A percentile compares a stretch with the other conserved stretches of the same genome.
Evolutionary conservation across 352 stramenopile genomes (phyloP).

Genomic region (Phytophthora crassamura): DNA sequence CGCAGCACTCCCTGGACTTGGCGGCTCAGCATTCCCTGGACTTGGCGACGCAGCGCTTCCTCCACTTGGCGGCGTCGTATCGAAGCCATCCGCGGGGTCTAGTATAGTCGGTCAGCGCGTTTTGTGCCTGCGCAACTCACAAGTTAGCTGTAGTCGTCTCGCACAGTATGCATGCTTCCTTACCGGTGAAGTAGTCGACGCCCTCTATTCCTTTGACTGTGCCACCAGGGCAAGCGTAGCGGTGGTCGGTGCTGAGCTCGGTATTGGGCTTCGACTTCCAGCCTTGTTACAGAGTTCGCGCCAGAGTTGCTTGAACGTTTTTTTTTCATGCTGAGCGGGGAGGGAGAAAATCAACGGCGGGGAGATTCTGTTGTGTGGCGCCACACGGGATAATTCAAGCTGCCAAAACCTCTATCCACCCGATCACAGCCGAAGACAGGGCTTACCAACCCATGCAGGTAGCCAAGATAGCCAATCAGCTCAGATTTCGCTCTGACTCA

Average conservation of each 20-base stretch:
- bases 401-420: slow-evolving; percentile 7
- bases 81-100: neutral
- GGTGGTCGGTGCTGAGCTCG: neutral
- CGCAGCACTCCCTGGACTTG: neutral
- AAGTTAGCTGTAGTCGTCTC: neutral
- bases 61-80: neutral
- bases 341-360: neutral
- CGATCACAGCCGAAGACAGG: neutral
- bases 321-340: neutral
- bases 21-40: neutral
- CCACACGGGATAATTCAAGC: neutral
- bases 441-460: slow-evolving; percentile 9
- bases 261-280: slow-evolving; percentile 3
- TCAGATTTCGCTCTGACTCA: neutral
- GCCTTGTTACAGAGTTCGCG: neutral
- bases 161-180: neutral
- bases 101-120: neutral
- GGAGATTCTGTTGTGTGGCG: too few species aligned
- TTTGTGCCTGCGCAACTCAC: neutral
- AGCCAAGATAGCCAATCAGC: neutral
- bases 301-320: slow-evolving; percentile 4
- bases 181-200: slow-evolving; percentile 4
- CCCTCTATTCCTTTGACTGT: neutral
- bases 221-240: neutral
- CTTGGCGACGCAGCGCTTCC: neutral